These are phyloP conservation scores for Mrakia hoshinonis DNA, from an alignment of 768 basidiomycete genomes.

Conservation along the genomic window DNA sequence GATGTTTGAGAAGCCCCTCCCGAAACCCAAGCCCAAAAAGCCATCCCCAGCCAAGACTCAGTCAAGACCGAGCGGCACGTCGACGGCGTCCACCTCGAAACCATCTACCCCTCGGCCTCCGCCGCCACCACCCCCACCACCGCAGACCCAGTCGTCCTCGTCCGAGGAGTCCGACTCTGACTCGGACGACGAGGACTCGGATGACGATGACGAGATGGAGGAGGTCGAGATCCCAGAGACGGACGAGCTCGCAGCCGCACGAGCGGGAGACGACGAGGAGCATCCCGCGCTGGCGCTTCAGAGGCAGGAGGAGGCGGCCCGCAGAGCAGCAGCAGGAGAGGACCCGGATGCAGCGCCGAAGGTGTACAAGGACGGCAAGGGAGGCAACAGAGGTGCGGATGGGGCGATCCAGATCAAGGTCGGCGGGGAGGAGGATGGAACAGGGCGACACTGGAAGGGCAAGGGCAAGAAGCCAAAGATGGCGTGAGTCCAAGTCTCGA, in stretches of 20 bases:
- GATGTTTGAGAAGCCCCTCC: background rate
- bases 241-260: background rate
- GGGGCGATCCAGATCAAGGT: constrained; percentile 20
- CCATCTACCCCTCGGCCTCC: background rate
- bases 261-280: constrained; percentile 18
- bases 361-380: constrained; percentile 27
- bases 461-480: constrained; percentile 17
- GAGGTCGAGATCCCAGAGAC: constrained; percentile 7
- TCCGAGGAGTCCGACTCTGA: background rate
- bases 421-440: constrained; percentile 1
- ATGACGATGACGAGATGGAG: constrained; percentile 22
- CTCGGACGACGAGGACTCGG: constrained; percentile 6
- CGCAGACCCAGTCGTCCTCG: background rate
- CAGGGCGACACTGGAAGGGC: background rate
- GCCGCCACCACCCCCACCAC: background rate
- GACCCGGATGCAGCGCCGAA: background rate
- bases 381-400: background rate
- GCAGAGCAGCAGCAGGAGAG: background rate
- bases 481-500: background rate
- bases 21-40: background rate
- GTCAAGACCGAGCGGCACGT: background rate
- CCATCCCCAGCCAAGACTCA: background rate
- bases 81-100: background rate
- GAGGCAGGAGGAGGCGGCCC: constrained; percentile 6
- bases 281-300: constrained; percentile 25